These are phyloP conservation scores for Aristolochia fimbriata DNA, from an alignment of 164 flowering plant genomes.

Conservation along the genomic window DNA sequence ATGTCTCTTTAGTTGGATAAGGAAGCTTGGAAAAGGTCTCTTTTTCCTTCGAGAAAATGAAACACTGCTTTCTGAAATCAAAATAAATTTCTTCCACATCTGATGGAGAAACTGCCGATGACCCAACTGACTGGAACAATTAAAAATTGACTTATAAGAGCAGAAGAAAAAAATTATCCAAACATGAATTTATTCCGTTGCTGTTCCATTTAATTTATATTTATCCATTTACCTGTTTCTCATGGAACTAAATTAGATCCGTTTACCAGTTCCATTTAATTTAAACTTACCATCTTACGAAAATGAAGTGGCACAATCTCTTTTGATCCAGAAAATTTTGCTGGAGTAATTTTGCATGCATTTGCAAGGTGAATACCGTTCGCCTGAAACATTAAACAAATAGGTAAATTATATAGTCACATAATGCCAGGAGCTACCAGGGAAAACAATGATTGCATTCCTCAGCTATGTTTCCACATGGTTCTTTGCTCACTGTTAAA, in stretches of 20 bases:
- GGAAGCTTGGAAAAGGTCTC: conserved; percentile 77
- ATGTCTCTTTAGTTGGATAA: conserved; percentile 79
- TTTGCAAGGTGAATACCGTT: conserved; percentile 63
- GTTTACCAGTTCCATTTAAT: background rate
- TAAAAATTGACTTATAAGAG: background rate
- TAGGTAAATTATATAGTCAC: background rate
- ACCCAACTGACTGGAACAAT: conserved; percentile 33
- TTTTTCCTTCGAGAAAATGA: conserved; percentile 67
- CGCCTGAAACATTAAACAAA: conserved; percentile 38
- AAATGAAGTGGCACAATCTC: conserved; percentile 79
- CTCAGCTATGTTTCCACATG: background rate
- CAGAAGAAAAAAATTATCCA: background rate
- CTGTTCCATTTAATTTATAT: too few species aligned
- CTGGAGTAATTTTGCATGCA: conserved; percentile 85
- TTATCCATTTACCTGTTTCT: background rate
- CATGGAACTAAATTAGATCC: background rate
- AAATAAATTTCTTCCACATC: conserved; percentile 76
- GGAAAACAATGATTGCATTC: background rate
- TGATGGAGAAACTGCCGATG: conserved; percentile 20
- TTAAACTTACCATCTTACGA: conserved; percentile 41
- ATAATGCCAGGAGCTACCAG: background rate
- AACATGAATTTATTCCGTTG: background rate
- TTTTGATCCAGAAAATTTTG: conserved; percentile 86
- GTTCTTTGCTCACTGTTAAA: background rate
- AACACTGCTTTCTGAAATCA: conserved; percentile 90